Base-by-base conservation (phyloP, 768 basidiomycete species). In the Hirschioporus abietinus region DNA sequence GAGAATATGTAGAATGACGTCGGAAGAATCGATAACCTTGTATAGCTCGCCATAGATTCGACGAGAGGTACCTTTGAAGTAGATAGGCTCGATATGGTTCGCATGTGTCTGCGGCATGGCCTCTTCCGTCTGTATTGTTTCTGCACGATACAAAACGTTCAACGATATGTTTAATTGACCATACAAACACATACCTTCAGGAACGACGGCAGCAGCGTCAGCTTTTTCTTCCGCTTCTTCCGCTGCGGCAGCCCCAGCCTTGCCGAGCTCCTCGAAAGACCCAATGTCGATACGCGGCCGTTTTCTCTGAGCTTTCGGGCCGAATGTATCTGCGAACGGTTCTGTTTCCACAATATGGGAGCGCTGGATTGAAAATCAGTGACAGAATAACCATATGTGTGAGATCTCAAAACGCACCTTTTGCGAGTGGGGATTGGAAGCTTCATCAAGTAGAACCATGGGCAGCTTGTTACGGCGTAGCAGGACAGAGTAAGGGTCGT, bases 1-100 rank as follows among this genome's bases (percentile, higher is more conserved):
- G 68, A 99, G 81, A 63, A 99, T 86, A 74, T 99, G 96, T 35
- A 99, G 84, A 66, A 99, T 85, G 58, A 99, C 94, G 74, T 99
- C 96, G 7, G 95, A 96, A 1, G 96, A 99, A 76, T 99, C 97
- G 74, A 99, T 95, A 70, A 99, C 96, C 77, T 99, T 99, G 85
- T 99, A 99, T 7, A 99, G 81, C 76, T 99, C 96, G 67, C 95
- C 96, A 78, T 97, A 99, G 68, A 99, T 99, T 24, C 96, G 89
- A 36, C 91, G 84, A 12, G 95, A 96, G 1, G 96, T 98, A 42
- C 96, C 96, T 77, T 99, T 99, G 63, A 90, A 86, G 73, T 95
- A 97, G 66, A 96, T 94, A 10, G 95, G 94, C 71, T 96, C 95
- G 71, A 89, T 88, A 72, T 86, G 84, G 72, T 93, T 90, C 0